Conservation (phyloP, 306 rosid species). For the Parietaria judaica region DNA sequence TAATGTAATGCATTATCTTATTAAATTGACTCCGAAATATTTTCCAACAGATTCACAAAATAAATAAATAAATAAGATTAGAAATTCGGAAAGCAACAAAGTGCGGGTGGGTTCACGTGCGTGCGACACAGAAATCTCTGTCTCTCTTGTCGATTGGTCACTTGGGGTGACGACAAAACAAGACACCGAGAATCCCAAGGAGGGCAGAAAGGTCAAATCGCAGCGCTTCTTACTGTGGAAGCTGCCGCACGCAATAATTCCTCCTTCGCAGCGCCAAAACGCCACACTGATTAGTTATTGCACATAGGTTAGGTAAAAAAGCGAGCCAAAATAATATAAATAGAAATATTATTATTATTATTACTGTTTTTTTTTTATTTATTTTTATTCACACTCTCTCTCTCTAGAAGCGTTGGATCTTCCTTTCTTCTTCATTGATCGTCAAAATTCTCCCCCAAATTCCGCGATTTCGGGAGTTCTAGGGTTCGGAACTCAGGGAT, state of each 20-base stretch:
- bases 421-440: background rate
- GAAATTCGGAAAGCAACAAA: too few relatives aligned
- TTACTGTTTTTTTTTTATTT: background rate
- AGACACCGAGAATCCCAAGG: too few relatives aligned
- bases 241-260: background rate
- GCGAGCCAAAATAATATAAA: background rate
- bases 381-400: too few relatives aligned
- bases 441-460: constrained; percentile 21
- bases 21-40: too few relatives aligned
- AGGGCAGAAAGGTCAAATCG: too few relatives aligned
- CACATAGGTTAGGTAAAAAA: constrained; percentile 18
- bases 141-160: background rate
- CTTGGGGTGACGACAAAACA: too few relatives aligned
- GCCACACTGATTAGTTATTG: background rate
- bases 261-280: background rate
- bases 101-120: background rate
- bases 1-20: too few relatives aligned
- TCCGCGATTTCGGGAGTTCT: constrained; percentile 33
- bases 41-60: too few relatives aligned
- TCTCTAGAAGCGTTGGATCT: background rate
- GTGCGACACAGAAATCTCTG: constrained; percentile 1
- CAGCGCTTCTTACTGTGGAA: background rate
- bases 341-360: background rate
- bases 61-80: too few relatives aligned
- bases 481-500: constrained; percentile 39